phyloP scores from a whole-genome alignment of 768 basidiomycete genomes.

The Cystobasidiopsis lactophilus region DNA sequence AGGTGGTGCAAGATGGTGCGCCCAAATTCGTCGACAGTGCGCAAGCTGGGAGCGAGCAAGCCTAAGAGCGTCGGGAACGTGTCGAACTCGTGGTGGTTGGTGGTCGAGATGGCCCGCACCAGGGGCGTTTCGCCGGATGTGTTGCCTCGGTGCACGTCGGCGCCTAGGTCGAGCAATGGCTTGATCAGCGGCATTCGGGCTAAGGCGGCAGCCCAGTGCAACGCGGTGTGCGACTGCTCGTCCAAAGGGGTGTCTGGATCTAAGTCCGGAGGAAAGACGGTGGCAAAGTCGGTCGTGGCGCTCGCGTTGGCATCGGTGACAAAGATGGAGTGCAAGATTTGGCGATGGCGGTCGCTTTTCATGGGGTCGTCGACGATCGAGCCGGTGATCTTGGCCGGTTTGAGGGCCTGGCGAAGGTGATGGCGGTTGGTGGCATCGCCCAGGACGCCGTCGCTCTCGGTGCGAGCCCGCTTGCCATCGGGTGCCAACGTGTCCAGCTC shows the following conservation, averaged over 20 bases:
- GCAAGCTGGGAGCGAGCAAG: constrained; percentile 47
- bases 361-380: neutral
- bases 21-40: constrained; percentile 66
- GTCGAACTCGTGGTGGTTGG: constrained; percentile 59
- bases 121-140: constrained; percentile 84
- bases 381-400: neutral
- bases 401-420: neutral
- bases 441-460: neutral
- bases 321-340: neutral
- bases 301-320: neutral
- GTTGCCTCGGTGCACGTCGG: constrained; percentile 78
- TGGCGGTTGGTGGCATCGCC: neutral
- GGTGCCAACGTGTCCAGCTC: neutral
- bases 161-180: constrained; percentile 50
- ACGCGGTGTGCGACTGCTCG: constrained; percentile 77
- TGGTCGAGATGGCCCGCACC: constrained; percentile 73
- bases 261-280: constrained; percentile 19
- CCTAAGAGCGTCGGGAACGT: constrained; percentile 41
- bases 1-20: constrained; percentile 82
- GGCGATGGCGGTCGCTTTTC: constrained; percentile 6
- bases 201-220: constrained; percentile 79
- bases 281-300: constrained; percentile 5
- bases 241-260: constrained; percentile 76
- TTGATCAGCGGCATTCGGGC: constrained; percentile 46
- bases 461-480: neutral